These are phyloP conservation scores for Hibiscus trionum DNA, from an alignment of 345 rosid genomes.

Conservation along the genomic window DNA sequence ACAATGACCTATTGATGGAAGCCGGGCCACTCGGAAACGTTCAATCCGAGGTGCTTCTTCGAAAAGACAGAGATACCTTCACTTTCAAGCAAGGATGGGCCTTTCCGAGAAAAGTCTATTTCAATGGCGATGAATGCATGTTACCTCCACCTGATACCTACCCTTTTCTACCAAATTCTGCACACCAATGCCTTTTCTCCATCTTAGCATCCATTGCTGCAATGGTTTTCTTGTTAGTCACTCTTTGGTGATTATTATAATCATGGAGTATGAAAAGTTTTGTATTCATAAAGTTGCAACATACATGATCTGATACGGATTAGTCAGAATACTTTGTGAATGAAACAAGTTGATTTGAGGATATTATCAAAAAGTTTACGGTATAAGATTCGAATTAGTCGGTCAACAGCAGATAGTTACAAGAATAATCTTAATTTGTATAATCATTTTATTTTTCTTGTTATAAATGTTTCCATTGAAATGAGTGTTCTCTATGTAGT, in stretches of 20 bases:
- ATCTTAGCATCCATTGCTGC: not conserved
- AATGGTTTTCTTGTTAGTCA: not conserved
- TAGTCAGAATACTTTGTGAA: too few relatives aligned
- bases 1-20: constrained; percentile 80
- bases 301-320: too few relatives aligned
- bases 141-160: constrained; percentile 59
- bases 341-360: too few relatives aligned
- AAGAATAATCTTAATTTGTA: too few relatives aligned
- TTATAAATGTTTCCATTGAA: too few relatives aligned
- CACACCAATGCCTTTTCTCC: not conserved
- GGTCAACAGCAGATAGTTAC: too few relatives aligned
- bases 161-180: not conserved
- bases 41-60: constrained; percentile 76
- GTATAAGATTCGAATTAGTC: too few relatives aligned
- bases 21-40: constrained; percentile 84
- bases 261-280: constrained; percentile 1
- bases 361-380: too few relatives aligned
- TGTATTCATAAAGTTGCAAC: not conserved
- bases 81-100: constrained; percentile 93
- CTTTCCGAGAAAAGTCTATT: constrained; percentile 77
- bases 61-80: constrained; percentile 66
- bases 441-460: too few relatives aligned
- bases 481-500: too few relatives aligned
- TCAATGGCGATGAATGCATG: constrained; percentile 91
- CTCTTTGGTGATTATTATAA: not conserved